Base-by-base conservation (phyloP, 2,329 filamentous ascomycete species). In the Fusarium sacchari region DNA sequence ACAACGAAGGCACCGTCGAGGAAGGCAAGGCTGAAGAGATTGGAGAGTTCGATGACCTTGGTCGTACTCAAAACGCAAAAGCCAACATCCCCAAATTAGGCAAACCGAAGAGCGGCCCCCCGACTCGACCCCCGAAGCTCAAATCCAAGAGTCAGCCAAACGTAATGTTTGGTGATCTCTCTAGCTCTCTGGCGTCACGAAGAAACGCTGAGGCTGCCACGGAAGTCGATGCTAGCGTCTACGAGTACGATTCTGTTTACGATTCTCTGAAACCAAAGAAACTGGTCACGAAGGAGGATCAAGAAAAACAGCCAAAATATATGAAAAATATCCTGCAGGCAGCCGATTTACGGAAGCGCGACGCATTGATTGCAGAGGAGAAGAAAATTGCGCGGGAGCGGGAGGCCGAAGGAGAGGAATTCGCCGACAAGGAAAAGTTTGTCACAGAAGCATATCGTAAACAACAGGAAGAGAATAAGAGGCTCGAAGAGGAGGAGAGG, bases 171-270 rank as follows among this genome's bases (percentile, higher is more conserved):
- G 88, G 88, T 40, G 92, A 95, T 77, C 86, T 94, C 4, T 93
- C 93, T 7, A 89, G 89, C 76, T 84, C 89, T 3, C 85, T 92
- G 37, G 85, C 89, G 36, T 89, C 92, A 32, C 88, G 89, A 60
- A 90, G 88, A 75, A 87, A 92, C 75, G 88, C 89, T 42, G 86
- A 91, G 71, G 89, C 89, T 22, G 93, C 93, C 5, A 86, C 90
- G 69, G 87, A 89, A 67, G 79, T 92, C 14, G 94, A 96, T 77
- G 85, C 93, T 4, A 91, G 90, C 55, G 91, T 96, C 75, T 96
- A 95, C 85, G 94, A 96, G 83, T 97, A 96, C 83, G 94, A 97
- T 80, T 88, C 88, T 4, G 93, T 94, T 28, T 95, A 94, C 83
- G 93, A 96, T 76, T 92, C 92, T 2, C 86, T 96, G 44, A 92